phyloP scores from a whole-genome alignment of 345 rosid genomes.

The Triadica sebifera region DNA sequence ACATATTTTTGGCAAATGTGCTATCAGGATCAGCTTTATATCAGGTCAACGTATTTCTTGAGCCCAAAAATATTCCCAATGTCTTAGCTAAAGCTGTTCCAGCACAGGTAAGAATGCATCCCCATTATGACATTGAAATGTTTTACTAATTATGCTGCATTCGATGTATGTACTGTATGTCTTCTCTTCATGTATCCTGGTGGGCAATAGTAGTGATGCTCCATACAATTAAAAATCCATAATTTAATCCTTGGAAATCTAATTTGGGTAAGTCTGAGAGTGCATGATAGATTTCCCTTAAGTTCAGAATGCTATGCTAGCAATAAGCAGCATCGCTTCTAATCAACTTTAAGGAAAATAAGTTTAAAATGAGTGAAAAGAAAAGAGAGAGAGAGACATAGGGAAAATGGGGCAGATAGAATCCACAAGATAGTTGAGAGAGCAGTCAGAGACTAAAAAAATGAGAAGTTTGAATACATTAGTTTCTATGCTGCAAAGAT shows the following conservation, averaged over 20 bases:
- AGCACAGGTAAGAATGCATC: conserved; percentile 56
- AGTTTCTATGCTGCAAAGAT: background rate
- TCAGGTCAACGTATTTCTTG: conserved; percentile 57
- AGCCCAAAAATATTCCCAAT: conserved; percentile 68
- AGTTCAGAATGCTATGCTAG: background rate
- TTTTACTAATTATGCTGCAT: background rate
- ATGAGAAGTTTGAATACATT: background rate
- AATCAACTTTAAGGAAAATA: background rate
- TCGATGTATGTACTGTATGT: background rate
- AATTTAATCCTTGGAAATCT: background rate
- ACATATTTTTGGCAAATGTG: conserved; percentile 78
- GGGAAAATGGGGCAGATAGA: background rate
- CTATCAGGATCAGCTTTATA: conserved; percentile 80
- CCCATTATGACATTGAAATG: background rate
- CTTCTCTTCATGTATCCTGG: background rate
- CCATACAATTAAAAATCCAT: background rate
- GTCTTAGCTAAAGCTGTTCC: conserved; percentile 85
- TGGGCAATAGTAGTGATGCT: background rate
- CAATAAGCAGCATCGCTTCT: background rate
- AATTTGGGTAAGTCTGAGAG: background rate
- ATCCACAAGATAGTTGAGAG: background rate
- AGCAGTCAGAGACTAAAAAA: background rate
- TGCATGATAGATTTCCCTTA: background rate
- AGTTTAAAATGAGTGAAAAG: background rate
- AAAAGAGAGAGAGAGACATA: background rate